Percentiles rank a stretch among this genome's conserved stretches.
phyloP scores from a whole-genome alignment of 1,284 basidiomycete species.

The Ustilago xerochloae region DNA sequence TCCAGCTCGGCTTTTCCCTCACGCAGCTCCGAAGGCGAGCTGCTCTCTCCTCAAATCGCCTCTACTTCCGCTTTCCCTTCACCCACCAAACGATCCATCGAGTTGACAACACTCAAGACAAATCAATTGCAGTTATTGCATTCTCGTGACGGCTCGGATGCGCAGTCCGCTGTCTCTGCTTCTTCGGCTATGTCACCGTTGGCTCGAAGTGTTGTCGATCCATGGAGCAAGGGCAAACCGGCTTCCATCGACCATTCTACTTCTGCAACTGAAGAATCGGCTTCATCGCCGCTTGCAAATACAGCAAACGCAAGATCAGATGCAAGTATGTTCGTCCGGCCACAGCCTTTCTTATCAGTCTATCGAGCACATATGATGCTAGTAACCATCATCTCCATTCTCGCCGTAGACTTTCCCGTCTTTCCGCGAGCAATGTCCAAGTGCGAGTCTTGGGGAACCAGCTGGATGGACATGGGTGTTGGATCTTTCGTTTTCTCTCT shows the following conservation, averaged over 20 bases:
- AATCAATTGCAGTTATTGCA: constrained; percentile 8
- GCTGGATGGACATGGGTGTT: constrained; percentile 95
- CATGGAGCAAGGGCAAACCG: constrained; percentile 7
- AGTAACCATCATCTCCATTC: constrained; percentile 87
- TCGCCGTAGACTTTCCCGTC: constrained; percentile 91
- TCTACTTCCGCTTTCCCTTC: constrained; percentile 16
- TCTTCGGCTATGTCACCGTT: constrained; percentile 42
- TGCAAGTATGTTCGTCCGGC: constrained; percentile 13
- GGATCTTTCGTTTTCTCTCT: constrained; percentile 96
- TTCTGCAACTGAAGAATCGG: not conserved
- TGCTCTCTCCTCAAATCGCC: constrained; percentile 18
- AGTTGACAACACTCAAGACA: constrained; percentile 7
- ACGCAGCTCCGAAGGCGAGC: constrained; percentile 1
- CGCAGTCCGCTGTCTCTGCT: constrained; percentile 22
- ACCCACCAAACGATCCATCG: not conserved
- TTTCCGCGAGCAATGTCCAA: constrained; percentile 91
- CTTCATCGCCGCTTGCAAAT: not conserved
- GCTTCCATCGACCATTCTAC: constrained; percentile 2
- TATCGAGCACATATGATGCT: constrained; percentile 96
- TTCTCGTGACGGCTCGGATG: constrained; percentile 31
- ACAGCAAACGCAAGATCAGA: not conserved
- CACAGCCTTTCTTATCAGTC: constrained; percentile 77
- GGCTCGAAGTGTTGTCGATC: constrained; percentile 39
- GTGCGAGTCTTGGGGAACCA: constrained; percentile 93
- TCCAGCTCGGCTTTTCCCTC: not conserved